Evolutionary conservation across 345 rosid species (phyloP).

Genomic region (Streptanthus diversifolius): DNA sequence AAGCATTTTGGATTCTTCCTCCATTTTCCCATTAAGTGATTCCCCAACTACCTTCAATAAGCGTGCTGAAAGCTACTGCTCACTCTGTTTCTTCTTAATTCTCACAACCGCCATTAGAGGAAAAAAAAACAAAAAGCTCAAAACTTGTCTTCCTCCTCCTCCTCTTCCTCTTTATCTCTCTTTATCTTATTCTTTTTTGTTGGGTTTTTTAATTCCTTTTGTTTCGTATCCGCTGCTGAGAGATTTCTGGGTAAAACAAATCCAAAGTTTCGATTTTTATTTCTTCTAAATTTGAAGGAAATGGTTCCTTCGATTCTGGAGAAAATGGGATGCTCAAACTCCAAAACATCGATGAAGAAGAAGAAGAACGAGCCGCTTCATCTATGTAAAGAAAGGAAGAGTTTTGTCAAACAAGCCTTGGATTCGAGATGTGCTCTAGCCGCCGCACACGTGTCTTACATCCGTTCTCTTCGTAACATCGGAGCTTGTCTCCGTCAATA

Average conservation of each 20-base stretch:
- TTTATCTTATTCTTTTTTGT: no score
- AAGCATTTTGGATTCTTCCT: conserved; percentile 23
- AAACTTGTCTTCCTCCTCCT: not conserved
- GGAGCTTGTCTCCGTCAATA: conserved; percentile 74
- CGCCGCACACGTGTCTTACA: conserved; percentile 88
- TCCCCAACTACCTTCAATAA: conserved; percentile 25
- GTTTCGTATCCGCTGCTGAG: conserved; percentile 12
- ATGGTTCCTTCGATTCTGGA: conserved; percentile 18
- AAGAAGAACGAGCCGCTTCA: conserved; percentile 56
- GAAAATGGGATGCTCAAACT: conserved; percentile 70
- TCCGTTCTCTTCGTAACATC: conserved; percentile 63
- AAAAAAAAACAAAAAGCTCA: not conserved
- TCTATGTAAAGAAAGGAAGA: conserved; percentile 70
- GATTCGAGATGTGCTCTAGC: conserved; percentile 78
- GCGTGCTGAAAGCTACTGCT: conserved; percentile 30
- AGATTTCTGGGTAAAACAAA: conserved; percentile 19
- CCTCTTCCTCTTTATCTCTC: no score
- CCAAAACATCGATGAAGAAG: conserved; percentile 45
- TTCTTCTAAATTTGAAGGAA: not conserved
- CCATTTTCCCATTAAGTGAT: not conserved
- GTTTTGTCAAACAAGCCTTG: conserved; percentile 69
- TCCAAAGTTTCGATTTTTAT: conserved; percentile 15
- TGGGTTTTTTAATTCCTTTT: conserved; percentile 3
- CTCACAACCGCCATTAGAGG: conserved; percentile 4
- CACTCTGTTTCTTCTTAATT: conserved; percentile 24